Evolutionary conservation across 129 eudicot genomes (phyloP), one percentile per base, ranked within the genome.

Genomic region (Lactuca sativa): DNA sequence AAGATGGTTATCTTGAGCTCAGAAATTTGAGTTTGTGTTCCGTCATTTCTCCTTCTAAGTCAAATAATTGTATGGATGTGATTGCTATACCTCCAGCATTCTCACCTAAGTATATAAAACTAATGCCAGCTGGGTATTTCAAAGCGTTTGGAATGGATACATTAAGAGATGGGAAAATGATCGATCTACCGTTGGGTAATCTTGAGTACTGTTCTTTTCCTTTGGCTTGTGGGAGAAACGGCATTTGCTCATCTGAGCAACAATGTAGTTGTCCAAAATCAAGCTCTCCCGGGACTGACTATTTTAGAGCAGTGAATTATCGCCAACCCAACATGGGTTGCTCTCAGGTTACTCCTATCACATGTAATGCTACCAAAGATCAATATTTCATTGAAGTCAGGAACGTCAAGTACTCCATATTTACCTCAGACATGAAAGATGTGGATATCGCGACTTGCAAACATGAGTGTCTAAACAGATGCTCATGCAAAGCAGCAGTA

Each of bases 401-500:
- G 33, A 49, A 79, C 15, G 34, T 62, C 7, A 17, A 34, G 0
- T 75, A 79, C 63, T 75, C 71, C 54, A 61, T 25, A 14, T 37
- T 43, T 10, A 18, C 4, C 2, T 30, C 21, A 47, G 64, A 30
- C 34, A 14, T 33, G 62, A 41, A 38, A 34, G 62, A 11, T 3
- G 60, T 56, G 69, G 58, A 75, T 56, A 40, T 47, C 7, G 82
- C 67, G 16, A 40, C 73, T 16, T 83, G 82, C 59, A 83, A 72
- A 66, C 37, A 34, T 47, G 82, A 76, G 9, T 79, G 87, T 32
- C 37, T 71, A 44, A 48, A 59, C 32, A 82, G 75, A n/a, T 82
- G 83, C 58, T 66, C 64, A 2, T 82, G 86, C 66, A 63, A 64
- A 74, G 87, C 83, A 58, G 80, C 80, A 9, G 2, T 83, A 17